Percentiles rank a stretch among this genome's conserved stretches.
These are phyloP conservation scores for Termitomyces sp. DNA, from an alignment of 768 basidiomycete species.

Conservation along the genomic window DNA sequence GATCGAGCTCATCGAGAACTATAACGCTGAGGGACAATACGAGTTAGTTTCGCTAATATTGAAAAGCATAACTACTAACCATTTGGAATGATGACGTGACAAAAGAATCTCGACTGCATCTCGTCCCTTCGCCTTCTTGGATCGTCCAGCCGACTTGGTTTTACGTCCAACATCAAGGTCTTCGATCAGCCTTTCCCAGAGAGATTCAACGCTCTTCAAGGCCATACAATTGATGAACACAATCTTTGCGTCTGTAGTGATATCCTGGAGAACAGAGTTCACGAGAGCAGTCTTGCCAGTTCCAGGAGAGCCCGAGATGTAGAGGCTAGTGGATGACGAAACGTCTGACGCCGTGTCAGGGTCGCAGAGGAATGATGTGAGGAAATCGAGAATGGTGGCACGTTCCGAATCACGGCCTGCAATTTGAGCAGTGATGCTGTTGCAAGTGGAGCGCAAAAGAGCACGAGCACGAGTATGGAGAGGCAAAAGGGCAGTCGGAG, in stretches of 20 bases:
- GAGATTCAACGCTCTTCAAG: slow-evolving; percentile 56
- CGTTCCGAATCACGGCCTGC: slow-evolving; percentile 70
- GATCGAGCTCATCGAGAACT: slow-evolving; percentile 85
- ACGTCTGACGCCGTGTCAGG: slow-evolving; percentile 18
- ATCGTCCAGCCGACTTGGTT: slow-evolving; percentile 29
- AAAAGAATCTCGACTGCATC: slow-evolving; percentile 46
- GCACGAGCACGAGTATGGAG: slow-evolving; percentile 60
- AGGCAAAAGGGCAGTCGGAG: slow-evolving; percentile 45
- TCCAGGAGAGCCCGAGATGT: slow-evolving; percentile 91
- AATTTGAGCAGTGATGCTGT: slow-evolving; percentile 45
- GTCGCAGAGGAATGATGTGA: slow-evolving; percentile 47
- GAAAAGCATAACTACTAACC: slow-evolving; percentile 30
- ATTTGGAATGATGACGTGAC: slow-evolving; percentile 43
- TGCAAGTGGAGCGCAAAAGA: slow-evolving; percentile 68
- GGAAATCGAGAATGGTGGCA: slow-evolving; percentile 52
- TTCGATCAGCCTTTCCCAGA: slow-evolving; percentile 69
- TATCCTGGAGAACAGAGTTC: slow-evolving; percentile 51
- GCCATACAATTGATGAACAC: slow-evolving; percentile 80
- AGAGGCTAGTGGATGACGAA: slow-evolving; percentile 48
- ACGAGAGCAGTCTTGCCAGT: slow-evolving; percentile 90
- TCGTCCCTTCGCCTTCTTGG: slow-evolving; percentile 43
- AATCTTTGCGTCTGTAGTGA: slow-evolving; percentile 42
- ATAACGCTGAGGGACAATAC: slow-evolving; percentile 48
- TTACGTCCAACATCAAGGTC: slow-evolving; percentile 39
- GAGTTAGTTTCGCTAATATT: slow-evolving; percentile 4